Evolutionary conservation across 2,329 filamentous ascomycete genomes (phyloP).

Genomic region (Trichoderma semiorbis): DNA sequence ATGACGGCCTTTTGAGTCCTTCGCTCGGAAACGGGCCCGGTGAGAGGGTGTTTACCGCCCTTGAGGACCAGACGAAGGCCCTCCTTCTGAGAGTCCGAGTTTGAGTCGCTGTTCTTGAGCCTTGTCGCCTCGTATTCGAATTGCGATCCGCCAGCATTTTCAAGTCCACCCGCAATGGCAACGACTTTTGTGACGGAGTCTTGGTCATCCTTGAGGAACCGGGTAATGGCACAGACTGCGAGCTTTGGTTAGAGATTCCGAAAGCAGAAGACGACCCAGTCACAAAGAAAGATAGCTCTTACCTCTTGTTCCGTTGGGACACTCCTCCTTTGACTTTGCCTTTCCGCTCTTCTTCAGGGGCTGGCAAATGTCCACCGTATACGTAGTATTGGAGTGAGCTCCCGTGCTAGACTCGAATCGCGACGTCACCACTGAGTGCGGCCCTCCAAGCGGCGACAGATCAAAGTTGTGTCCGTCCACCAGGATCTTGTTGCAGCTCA

Average conservation of each 20-base stretch:
- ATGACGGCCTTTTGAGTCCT: conserved; percentile 71
- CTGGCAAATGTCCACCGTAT: conserved; percentile 74
- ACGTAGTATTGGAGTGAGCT: conserved; percentile 65
- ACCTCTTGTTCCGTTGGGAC: conserved; percentile 68
- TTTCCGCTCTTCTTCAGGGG: conserved; percentile 61
- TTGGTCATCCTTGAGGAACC: conserved; percentile 48
- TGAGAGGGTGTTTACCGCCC: conserved; percentile 53
- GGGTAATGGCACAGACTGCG: conserved; percentile 64
- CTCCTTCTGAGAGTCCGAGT: conserved; percentile 63
- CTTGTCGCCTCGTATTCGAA: conserved; percentile 65
- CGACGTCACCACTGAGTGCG: conserved; percentile 64
- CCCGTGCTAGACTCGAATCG: conserved; percentile 50
- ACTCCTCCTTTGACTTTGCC: conserved; percentile 54
- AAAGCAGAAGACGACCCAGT: background rate
- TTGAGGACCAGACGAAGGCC: conserved; percentile 68
- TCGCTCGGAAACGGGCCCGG: conserved; percentile 49
- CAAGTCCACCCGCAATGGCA: conserved; percentile 71
- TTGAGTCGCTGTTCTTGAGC: conserved; percentile 61
- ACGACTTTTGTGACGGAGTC: conserved; percentile 56
- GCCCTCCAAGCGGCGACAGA: conserved; percentile 60
- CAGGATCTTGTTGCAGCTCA: conserved; percentile 61
- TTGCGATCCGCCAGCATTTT: conserved; percentile 51
- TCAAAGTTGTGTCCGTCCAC: conserved; percentile 61
- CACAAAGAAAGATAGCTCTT: conserved; percentile 24
- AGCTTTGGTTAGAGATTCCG: background rate